Evolutionary conservation across 148 eudicot species (phyloP).

Genomic region (Rhododendron mucronatum): DNA sequence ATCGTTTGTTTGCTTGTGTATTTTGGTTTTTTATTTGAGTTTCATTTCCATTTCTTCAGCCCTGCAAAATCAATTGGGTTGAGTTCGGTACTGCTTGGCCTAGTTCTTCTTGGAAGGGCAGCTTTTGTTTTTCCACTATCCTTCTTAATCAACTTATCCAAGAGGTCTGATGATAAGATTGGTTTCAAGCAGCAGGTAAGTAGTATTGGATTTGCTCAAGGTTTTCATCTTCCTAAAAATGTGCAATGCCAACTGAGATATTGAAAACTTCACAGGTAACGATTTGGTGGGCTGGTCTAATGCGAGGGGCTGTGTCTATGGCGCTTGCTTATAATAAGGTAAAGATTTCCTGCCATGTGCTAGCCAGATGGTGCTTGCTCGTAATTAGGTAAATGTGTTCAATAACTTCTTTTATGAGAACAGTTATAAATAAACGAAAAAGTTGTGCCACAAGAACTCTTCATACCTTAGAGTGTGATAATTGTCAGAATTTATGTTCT

Average conservation of each 20-base stretch:
- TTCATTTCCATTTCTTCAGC: slow-evolving; percentile 21
- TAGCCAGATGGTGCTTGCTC: background rate
- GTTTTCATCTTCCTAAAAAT: background rate
- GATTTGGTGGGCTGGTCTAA: slow-evolving; percentile 18
- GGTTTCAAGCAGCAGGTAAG: slow-evolving; percentile 45
- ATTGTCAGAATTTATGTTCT: background rate
- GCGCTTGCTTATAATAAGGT: slow-evolving; percentile 15
- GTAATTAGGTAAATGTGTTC: background rate
- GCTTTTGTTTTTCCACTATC: slow-evolving; percentile 58
- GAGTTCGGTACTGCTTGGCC: slow-evolving; percentile 42
- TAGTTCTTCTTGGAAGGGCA: slow-evolving; percentile 49
- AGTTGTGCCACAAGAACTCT: slow-evolving; percentile 1
- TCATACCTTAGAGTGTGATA: background rate
- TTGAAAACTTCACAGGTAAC: slow-evolving; percentile 22
- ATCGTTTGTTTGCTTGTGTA: background rate
- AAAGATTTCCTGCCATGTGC: background rate
- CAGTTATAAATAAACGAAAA: background rate
- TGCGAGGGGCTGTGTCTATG: slow-evolving; percentile 13
- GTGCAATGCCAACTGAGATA: background rate
- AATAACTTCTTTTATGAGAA: background rate
- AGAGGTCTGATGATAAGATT: slow-evolving; percentile 27
- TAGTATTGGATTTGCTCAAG: background rate
- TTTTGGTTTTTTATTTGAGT: background rate
- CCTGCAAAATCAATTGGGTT: slow-evolving; percentile 45
- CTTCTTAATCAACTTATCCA: slow-evolving; percentile 37